phyloP scores from a whole-genome alignment of 352 stramenopile genomes.

The Phytopythium aichiense region DNA sequence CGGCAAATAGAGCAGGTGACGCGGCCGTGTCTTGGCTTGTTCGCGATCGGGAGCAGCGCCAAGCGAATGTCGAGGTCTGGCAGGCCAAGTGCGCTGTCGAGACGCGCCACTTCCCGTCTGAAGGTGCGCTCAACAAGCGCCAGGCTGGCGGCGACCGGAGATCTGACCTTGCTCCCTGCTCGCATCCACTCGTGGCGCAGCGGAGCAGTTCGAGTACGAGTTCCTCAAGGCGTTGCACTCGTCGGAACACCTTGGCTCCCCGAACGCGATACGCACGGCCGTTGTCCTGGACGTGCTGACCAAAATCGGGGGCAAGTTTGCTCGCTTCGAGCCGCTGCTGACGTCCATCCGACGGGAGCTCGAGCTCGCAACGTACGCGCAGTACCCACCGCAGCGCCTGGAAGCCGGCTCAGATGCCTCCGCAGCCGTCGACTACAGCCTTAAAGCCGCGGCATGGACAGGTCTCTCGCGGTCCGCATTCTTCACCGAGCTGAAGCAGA shows the following conservation, averaged over 20 bases:
- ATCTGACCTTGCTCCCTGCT: background rate
- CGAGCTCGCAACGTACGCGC: constrained; percentile 37
- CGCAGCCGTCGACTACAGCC: background rate
- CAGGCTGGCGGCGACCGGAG: too few relatives aligned
- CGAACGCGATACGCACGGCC: constrained; percentile 54
- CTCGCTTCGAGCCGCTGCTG: constrained; percentile 43
- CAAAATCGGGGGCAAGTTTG: constrained; percentile 41
- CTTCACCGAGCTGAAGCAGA: constrained; percentile 50
- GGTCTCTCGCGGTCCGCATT: constrained; percentile 38
- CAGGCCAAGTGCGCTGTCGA: constrained; percentile 20
- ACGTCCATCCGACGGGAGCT: constrained; percentile 27
- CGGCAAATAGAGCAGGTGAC: background rate
- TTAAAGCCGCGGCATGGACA: constrained; percentile 13
- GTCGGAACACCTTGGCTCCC: constrained; percentile 44
- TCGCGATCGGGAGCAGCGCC: constrained; percentile 12
- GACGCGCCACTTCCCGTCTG: constrained; percentile 15
- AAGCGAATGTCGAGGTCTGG: constrained; percentile 22
- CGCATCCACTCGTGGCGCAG: constrained; percentile 12
- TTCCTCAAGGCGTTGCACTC: constrained; percentile 44
- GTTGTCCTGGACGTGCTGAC: constrained; percentile 51
- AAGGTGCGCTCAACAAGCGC: constrained; percentile 13
- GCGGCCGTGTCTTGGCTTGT: constrained; percentile 9
- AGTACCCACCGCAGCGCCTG: constrained; percentile 4
- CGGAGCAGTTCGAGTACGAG: constrained; percentile 37
- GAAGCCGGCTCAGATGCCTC: background rate